These are phyloP conservation scores for Thozetella sp. DNA, from an alignment of 495 filamentous ascomycete species.

Conservation along the genomic window DNA sequence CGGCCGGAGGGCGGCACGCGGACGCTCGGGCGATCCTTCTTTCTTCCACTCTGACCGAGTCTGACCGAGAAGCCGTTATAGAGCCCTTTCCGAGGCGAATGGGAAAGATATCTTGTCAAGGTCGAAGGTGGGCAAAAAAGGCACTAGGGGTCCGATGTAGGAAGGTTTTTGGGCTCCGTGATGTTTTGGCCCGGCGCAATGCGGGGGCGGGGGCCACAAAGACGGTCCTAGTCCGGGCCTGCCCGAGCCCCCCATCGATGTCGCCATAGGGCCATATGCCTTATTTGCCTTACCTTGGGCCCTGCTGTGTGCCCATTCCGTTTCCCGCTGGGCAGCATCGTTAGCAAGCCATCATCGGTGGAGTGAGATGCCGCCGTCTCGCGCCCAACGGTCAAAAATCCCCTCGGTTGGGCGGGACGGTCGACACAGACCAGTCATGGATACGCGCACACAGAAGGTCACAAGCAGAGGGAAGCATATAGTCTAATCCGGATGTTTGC, in stretches of 20 bases:
- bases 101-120: not conserved
- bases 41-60: too few species aligned
- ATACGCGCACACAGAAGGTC: not conserved
- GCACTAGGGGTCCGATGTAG: not conserved
- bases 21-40: too few species aligned
- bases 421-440: not conserved
- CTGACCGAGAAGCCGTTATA: too few species aligned
- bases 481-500: conserved; percentile 2
- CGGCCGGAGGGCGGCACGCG: too few species aligned
- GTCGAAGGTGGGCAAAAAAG: not conserved
- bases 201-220: not conserved
- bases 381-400: not conserved
- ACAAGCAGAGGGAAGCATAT: too few species aligned
- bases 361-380: not conserved
- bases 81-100: not conserved
- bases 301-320: not conserved
- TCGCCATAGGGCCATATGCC: not conserved
- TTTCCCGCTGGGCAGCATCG: too few species aligned
- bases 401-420: not conserved
- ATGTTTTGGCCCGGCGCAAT: not conserved
- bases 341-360: too few species aligned
- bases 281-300: too few species aligned
- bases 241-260: not conserved
- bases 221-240: not conserved
- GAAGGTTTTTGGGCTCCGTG: not conserved